A percentile compares a stretch with the other conserved stretches of the same genome.
phyloP scores from a whole-genome alignment of 176 grass and related monocot species.

The Alloteropsis semialata region DNA sequence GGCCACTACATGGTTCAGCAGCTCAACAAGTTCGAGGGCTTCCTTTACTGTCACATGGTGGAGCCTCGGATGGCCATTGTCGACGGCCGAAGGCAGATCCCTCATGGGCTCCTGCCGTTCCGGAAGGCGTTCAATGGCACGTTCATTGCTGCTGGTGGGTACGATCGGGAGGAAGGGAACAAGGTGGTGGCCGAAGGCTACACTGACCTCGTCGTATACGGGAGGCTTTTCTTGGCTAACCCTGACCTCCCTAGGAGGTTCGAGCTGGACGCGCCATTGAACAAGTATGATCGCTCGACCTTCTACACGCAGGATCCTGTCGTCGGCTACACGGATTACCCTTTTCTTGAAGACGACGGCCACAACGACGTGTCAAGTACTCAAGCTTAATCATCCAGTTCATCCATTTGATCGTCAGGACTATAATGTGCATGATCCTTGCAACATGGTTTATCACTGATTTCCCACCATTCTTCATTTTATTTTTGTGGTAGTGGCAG shows the following conservation, averaged over 20 bases:
- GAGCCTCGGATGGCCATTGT: background rate
- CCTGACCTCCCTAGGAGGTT: conserved; percentile 11
- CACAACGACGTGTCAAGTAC: background rate
- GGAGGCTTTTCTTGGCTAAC: conserved; percentile 16
- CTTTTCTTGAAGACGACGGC: background rate
- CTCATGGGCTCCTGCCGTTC: background rate
- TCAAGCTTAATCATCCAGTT: background rate
- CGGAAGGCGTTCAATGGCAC: conserved; percentile 8
- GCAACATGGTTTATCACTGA: background rate
- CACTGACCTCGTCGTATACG: background rate
- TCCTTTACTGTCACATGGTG: conserved; percentile 28
- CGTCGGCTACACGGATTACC: conserved; percentile 21
- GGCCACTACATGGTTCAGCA: conserved; percentile 10
- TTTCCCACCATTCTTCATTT: no score
- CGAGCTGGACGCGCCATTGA: background rate
- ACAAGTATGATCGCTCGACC: background rate
- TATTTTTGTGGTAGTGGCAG: background rate
- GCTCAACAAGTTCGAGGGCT: background rate
- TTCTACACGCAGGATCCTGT: background rate
- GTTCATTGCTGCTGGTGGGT: background rate
- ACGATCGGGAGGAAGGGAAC: conserved; percentile 17
- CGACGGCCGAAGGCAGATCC: background rate
- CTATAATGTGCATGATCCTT: background rate
- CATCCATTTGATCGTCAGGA: no score
- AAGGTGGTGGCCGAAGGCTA: conserved; percentile 2